Base-by-base conservation (phyloP, 306 rosid genomes). In the Fagus sylvatica region DNA sequence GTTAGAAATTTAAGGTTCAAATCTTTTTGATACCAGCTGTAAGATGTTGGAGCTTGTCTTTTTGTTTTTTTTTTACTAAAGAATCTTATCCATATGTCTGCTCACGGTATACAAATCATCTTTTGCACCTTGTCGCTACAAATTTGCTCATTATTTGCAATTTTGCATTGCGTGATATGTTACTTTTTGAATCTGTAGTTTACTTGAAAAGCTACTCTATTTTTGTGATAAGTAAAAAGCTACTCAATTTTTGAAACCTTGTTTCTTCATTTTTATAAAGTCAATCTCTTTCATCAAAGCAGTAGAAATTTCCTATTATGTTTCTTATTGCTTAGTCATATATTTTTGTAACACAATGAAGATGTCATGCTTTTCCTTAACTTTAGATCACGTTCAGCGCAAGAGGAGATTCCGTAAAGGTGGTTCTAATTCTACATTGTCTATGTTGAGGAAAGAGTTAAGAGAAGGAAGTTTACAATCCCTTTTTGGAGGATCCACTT, bases 391-490 rank as follows among this genome's bases (percentile, higher is more conserved):
- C 98, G 87, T 92, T 83, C 98, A 88, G 90, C 93, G 96, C 69
- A 93, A 77, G 80, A 91, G 97, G 88, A 95, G 89, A 84, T 69
- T 78, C 13, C 91, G 89, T 71, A 91, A 78, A 83, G 83, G 80
- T 80, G 87, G 94, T 70, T 79, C 97, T 17, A 71, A 76, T 84
- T 87, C 91, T 32, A 80, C 98, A 74, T 89, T 86, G 70, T 84
- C 97, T 15, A 56, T 84, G 46, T 79, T 95, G 82, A 95, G 88
- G 89, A 91, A 74, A 85, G 98, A 95, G 85, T 83, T 91, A 32
- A 84, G 89, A 78, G 98, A 95, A 75, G 98, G 97, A 78, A 89
- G 78, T 74, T 75, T 88, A 75, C 96, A 87, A 77, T 80, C 98
- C 71, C 96, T 92, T 80, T 86, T 92, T 28, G 93, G 93, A 65